Base-by-base conservation (phyloP, 1,284 basidiomycete genomes). In the Microbotryomycetes sp. region DNA sequence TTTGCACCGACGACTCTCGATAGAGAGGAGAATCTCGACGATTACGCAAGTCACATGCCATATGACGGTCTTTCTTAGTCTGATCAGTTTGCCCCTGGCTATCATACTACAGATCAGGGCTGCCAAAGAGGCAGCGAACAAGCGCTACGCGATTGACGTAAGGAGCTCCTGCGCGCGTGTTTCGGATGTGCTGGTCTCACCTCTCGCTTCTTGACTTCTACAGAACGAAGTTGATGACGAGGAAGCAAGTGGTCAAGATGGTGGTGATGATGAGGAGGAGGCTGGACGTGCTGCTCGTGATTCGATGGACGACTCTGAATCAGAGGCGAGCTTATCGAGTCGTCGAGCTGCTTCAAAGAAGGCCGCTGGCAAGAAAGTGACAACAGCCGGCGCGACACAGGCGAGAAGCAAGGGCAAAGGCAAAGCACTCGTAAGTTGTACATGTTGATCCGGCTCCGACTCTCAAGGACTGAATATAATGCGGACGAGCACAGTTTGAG, bases 51-150 rank as follows among this genome's bases (percentile, higher is more conserved):
- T 47, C 19, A 15, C 28, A 12, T 31, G 19, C 31, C 36, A 19
- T 25, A 30, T 1, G 6, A 15, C 14, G 5, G 16, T 32, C 16
- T 23, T 3, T n/a, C 16, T 25, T 47, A 25, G 15, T 3, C 6
- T 6, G 15, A 31, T 19, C 5, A 1, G 5, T 16, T 22, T 51
- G 28, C 22, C 47, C 16, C 6, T 1, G 1, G 6, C 16, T 2
- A 4, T 46, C 28, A 25, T 54, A 6, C 47, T 28, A n/a, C 55
- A 65, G 56, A 57, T 59, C 49, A 49, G 49, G 4, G 55, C 42
- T 5, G 65, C 66, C 4, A 70, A 73, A 55, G 60, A 70, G 45
- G 58, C 65, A 3, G 64, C 65, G 19, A 66, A 70, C 26, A 67
- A 65, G 26, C 71, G 69, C 56, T 66, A 70, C 52, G 68, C 64